Evolutionary conservation across 768 basidiomycete species (phyloP), one percentile per base, ranked within the genome.

Genomic region (Leccinum boreale): DNA sequence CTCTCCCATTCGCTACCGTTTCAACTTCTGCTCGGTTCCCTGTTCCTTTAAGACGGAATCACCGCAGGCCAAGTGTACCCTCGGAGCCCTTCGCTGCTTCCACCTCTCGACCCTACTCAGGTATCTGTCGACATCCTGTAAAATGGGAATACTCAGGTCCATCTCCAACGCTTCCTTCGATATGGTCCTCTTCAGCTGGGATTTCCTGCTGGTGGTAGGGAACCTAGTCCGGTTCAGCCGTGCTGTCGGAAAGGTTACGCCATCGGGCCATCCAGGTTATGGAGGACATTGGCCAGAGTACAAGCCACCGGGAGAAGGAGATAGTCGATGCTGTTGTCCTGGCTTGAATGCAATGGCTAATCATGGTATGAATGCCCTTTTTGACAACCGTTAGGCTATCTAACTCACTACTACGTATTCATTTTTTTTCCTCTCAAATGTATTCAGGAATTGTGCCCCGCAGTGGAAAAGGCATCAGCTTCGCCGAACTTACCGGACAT

Each of bases 271-370:
- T 50, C 79, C 81, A 7, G 86, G 85, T 2, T 78, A 71, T 23
- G 80, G 75, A 29, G 86, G 87, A 1, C 66, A 78, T 54, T 91
- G 89, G 89, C 87, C 89, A 8, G 81, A 85, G 65, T 90, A 77
- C 61, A 72, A 79, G 8, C 70, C 85, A 0, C 81, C 88, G 14
- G 72, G 70, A 61, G 78, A 83, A 10, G 81, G 79, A 3, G 89
- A 90, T 61, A 88, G 87, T 65, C 77, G 90, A 11, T 81, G 80
- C 62, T 81, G 84, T 5, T 91, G 89, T 61, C 89, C 89, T 5
- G 86, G 80, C 12, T 70, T 91, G 60, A 91, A 92, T 62, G 84
- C 87, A 0, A 75, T 92, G 81, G 87, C 90, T 4, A 92, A 92
- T 66, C 90, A 92, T 61, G 90, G 89, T 89, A 52, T n/a, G 70